Conservation (phyloP, 208 protist species). For the Acanthamoeba castellanii region DNA sequence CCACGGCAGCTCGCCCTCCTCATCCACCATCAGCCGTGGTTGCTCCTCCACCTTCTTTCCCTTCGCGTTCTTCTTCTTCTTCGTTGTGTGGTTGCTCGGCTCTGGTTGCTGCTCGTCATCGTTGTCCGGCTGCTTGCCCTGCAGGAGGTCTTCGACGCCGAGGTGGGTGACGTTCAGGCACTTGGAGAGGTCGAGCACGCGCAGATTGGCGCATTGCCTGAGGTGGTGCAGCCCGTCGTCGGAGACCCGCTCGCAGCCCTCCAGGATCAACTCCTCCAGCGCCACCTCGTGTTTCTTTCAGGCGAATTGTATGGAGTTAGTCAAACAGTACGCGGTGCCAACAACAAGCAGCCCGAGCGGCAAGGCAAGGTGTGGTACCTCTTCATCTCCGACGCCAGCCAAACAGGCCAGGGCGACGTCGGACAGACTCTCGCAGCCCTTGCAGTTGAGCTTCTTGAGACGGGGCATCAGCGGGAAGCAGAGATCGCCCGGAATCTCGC, state of each 20-base stretch:
- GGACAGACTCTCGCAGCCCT: constrained; percentile 26
- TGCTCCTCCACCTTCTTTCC: neutral
- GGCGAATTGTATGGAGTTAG: neutral
- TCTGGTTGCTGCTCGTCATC: neutral
- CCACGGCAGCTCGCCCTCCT: constrained; percentile 59
- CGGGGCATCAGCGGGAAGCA: neutral
- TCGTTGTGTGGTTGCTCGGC: neutral
- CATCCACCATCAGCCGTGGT: neutral
- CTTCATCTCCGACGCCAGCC: neutral
- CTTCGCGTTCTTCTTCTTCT: neutral
- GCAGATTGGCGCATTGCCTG: neutral
- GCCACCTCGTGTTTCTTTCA: neutral
- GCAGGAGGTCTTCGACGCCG: constrained; percentile 17
- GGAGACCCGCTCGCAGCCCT: constrained; percentile 40
- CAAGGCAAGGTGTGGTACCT: neutral
- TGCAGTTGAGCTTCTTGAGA: constrained; percentile 55
- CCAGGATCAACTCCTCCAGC: constrained; percentile 59
- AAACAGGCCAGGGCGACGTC: constrained; percentile 48
- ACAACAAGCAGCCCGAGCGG: neutral
- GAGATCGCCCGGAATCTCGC: constrained; percentile 41
- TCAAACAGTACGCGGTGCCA: too few relatives aligned
- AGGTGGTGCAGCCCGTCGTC: constrained; percentile 40
- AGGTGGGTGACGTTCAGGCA: neutral
- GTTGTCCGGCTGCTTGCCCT: neutral
- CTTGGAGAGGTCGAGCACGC: constrained; percentile 44